phyloP scores from a whole-genome alignment of 2,329 filamentous ascomycete species.

The Trichoderma polysporum region DNA sequence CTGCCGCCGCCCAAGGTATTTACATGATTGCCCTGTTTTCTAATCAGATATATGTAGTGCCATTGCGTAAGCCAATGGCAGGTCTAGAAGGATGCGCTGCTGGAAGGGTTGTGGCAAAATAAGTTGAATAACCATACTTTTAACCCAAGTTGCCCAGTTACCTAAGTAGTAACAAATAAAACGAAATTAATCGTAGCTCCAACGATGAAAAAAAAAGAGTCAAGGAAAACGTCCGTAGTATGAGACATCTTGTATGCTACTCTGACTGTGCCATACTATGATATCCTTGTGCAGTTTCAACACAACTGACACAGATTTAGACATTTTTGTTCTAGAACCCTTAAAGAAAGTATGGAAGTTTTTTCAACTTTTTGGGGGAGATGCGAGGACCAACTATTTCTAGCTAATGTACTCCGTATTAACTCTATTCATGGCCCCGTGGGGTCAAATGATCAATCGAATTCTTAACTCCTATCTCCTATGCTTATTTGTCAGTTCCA shows the following conservation, averaged over 20 bases:
- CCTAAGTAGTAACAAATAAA: no score
- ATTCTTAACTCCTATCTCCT: not conserved
- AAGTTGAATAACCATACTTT: not conserved
- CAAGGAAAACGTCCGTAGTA: not conserved
- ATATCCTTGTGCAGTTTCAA: not conserved
- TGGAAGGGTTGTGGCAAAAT: not conserved
- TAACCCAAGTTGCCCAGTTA: no score
- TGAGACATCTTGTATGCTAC: not conserved
- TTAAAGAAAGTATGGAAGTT: no score
- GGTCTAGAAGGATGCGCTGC: not conserved
- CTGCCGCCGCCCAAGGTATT: not conserved
- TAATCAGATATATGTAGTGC: not conserved
- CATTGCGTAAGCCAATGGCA: not conserved
- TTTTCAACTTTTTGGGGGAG: no score
- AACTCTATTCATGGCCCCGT: not conserved
- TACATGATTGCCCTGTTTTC: not conserved
- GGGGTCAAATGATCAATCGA: not conserved
- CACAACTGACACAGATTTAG: no score
- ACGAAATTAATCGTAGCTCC: not conserved
- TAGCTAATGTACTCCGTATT: no score
- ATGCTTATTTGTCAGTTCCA: not conserved
- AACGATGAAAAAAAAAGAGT: not conserved
- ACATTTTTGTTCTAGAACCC: no score
- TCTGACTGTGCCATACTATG: no score
- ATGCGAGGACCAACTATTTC: no score